Percentiles rank a stretch among this genome's conserved stretches.
Evolutionary conservation across 768 basidiomycete species (phyloP).

Genomic region (Boletus reticulatus): DNA sequence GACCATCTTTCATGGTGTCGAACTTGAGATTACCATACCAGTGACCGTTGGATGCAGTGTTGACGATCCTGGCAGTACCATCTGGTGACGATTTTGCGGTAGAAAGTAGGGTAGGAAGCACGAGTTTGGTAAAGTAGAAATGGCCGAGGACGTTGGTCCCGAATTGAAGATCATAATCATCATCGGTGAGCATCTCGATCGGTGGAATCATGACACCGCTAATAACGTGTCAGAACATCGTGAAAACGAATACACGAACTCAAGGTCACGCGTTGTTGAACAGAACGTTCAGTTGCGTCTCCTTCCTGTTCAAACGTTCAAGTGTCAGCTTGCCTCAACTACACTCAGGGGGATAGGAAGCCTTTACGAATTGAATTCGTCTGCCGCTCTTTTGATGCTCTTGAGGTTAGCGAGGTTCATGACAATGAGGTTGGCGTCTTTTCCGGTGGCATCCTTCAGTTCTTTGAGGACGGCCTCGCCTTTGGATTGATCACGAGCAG

Average conservation of each 20-base stretch:
- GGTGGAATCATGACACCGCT: slow-evolving; percentile 35
- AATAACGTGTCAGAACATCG: neutral
- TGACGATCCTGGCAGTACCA: slow-evolving; percentile 35
- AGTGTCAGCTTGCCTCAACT: neutral
- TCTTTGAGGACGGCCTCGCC: slow-evolving; percentile 16
- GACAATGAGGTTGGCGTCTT: slow-evolving; percentile 31
- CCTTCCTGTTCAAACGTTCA: slow-evolving; percentile 9
- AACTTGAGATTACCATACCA: slow-evolving; percentile 33
- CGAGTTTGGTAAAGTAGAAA: slow-evolving; percentile 35
- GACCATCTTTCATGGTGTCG: slow-evolving; percentile 39
- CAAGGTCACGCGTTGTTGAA: slow-evolving; percentile 32
- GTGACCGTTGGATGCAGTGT: slow-evolving; percentile 30
- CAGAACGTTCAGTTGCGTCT: slow-evolving; percentile 21
- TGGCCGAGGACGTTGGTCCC: slow-evolving; percentile 39
- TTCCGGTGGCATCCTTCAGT: slow-evolving; percentile 24
- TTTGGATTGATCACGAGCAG: slow-evolving; percentile 20
- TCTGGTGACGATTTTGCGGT: slow-evolving; percentile 32
- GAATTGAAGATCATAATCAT: slow-evolving; percentile 43
- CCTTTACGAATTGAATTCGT: slow-evolving; percentile 37
- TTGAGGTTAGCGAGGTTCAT: slow-evolving; percentile 42
- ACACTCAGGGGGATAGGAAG: no score
- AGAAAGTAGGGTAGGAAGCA: slow-evolving; percentile 34
- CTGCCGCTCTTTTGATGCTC: slow-evolving; percentile 37
- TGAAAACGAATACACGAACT: neutral
- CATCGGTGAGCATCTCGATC: slow-evolving; percentile 30